These are phyloP conservation scores for Paraphoma chrysanthemicola DNA, from an alignment of 2,329 filamentous ascomycete genomes.

Conservation along the genomic window DNA sequence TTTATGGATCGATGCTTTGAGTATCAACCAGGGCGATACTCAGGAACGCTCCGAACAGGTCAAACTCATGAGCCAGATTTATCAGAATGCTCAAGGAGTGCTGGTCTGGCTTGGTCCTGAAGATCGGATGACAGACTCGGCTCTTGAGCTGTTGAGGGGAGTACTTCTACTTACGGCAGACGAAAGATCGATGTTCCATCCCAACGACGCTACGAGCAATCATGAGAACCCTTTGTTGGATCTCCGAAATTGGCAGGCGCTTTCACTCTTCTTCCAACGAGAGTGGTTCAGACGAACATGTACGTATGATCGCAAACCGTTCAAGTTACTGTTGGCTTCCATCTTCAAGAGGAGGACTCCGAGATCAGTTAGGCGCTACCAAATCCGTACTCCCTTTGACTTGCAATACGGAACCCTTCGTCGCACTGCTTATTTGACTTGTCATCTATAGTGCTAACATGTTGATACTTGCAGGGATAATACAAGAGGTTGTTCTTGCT, in stretches of 20 bases:
- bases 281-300: constrained; percentile 19
- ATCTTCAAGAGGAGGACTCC: too few species aligned
- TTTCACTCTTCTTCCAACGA: constrained; percentile 10
- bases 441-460: neutral
- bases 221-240: constrained; percentile 3
- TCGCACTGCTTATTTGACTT: too few species aligned
- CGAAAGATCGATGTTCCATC: constrained; percentile 3
- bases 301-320: constrained; percentile 1
- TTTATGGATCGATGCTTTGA: constrained; percentile 22
- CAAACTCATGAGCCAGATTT: constrained; percentile 14
- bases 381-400: too few species aligned
- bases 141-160: constrained; percentile 11
- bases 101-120: constrained; percentile 20
- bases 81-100: constrained; percentile 6
- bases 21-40: constrained; percentile 8
- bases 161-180: neutral
- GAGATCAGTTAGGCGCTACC: too few species aligned
- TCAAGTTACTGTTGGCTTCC: too few species aligned
- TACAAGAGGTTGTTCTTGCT: constrained; percentile 20
- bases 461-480: neutral
- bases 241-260: constrained; percentile 11
- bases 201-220: neutral
- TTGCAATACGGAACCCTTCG: too few species aligned
- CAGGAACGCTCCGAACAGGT: constrained; percentile 15
- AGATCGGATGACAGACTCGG: constrained; percentile 9